Evolutionary conservation across 495 filamentous ascomycete genomes (phyloP).

Genomic region (Penicillium paxilli): DNA sequence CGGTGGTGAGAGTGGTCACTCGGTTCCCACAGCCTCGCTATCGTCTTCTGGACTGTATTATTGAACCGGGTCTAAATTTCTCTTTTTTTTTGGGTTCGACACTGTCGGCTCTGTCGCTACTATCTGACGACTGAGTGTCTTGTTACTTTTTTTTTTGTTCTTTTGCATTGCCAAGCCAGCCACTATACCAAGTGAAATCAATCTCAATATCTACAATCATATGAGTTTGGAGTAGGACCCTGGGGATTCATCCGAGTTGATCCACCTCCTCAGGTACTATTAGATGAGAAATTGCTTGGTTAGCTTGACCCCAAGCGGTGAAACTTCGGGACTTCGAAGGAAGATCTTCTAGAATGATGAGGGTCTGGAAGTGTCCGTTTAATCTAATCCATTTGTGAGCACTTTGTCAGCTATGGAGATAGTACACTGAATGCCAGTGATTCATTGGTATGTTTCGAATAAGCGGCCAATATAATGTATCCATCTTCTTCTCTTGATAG

Average conservation of each 20-base stretch:
- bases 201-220: background rate
- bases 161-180: conserved; percentile 16
- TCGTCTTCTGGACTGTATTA: conserved; percentile 31
- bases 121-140: too few species aligned
- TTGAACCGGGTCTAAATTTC: conserved; percentile 25
- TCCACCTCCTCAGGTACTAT: background rate
- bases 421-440: too few species aligned
- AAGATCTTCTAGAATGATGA: too few species aligned
- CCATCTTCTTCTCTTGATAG: too few species aligned
- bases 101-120: conserved; percentile 10
- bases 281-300: background rate
- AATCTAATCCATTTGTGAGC: too few species aligned
- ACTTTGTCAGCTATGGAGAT: too few species aligned
- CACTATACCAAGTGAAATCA: conserved; percentile 3
- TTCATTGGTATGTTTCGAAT: too few species aligned
- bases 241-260: background rate
- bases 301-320: too few species aligned
- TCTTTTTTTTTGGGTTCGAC: conserved; percentile 11
- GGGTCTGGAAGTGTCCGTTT: too few species aligned
- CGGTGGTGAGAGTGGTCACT: conserved; percentile 14
- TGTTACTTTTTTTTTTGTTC: background rate
- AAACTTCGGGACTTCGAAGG: too few species aligned
- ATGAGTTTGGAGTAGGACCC: background rate
- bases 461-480: too few species aligned
- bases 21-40: background rate